phyloP scores from a whole-genome alignment of 768 basidiomycete genomes.

The Mycena indigotica region DNA sequence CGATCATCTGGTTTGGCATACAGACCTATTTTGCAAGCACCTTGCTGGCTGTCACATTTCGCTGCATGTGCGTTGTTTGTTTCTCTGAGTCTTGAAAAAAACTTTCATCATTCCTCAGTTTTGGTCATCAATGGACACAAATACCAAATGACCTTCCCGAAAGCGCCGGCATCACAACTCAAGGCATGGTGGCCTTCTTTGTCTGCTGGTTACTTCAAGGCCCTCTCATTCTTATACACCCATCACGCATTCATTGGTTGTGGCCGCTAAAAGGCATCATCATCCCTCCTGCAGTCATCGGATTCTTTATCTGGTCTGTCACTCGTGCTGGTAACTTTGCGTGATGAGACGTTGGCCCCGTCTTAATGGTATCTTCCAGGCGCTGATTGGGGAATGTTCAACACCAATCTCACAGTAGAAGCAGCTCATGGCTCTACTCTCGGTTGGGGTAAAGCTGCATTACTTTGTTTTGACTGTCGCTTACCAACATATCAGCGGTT shows the following conservation, averaged over 20 bases:
- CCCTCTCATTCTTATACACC: slow-evolving; percentile 21
- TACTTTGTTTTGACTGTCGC: neutral
- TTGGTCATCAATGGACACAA: slow-evolving; percentile 27
- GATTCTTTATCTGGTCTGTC: slow-evolving; percentile 21
- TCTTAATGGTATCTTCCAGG: neutral
- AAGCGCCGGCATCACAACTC: slow-evolving; percentile 22
- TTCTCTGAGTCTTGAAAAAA: neutral
- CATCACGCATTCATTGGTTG: slow-evolving; percentile 21
- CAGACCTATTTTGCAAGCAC: slow-evolving; percentile 25
- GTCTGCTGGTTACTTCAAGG: slow-evolving; percentile 22
- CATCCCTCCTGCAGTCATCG: slow-evolving; percentile 18
- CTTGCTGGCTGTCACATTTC: slow-evolving; percentile 20
- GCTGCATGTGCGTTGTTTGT: slow-evolving; percentile 20
- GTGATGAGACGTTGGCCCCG: neutral
- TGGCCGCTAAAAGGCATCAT: slow-evolving; percentile 21
- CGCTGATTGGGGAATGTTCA: slow-evolving; percentile 17
- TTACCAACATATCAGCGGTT: slow-evolving; percentile 2
- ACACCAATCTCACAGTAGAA: slow-evolving; percentile 16
- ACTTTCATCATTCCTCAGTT: slow-evolving; percentile 5
- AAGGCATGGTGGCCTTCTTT: slow-evolving; percentile 25
- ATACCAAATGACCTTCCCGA: slow-evolving; percentile 23
- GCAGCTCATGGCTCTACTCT: slow-evolving; percentile 14
- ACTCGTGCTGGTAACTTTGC: slow-evolving; percentile 15
- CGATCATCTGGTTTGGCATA: slow-evolving; percentile 26
- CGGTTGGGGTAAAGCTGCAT: slow-evolving; percentile 22